Evolutionary conservation across 2,329 filamentous ascomycete species (phyloP), one percentile per base, ranked within the genome.

Genomic region (Simplicillium aogashimaense): DNA sequence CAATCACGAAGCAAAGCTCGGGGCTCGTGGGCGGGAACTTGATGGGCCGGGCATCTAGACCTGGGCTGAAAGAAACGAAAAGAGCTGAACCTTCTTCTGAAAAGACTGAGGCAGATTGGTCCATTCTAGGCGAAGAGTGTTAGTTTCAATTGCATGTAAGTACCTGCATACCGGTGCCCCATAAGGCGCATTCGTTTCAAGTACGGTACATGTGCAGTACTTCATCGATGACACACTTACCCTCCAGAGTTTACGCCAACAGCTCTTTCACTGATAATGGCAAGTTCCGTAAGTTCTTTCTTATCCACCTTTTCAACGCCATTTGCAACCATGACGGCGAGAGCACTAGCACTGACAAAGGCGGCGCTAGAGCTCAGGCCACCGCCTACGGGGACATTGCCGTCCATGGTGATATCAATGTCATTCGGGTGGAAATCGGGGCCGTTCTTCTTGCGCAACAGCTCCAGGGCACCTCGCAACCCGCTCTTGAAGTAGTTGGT

Each of bases 401-500:
- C 92, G 60, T 97, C 86, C 58, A 95, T 82, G 39, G 97, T 67
- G 39, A 97, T 76, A 50, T 94, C 79, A 81, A 98, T 87, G 53
- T 84, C 83, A 41, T 48, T 50, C 3, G 86, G 82, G 34, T 69
- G 70, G 55, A 87, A 83, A 15, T 40, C 35, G 9, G 13, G n/a
- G 36, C 63, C 65, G 9, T 72, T 56, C 57, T 82, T 82, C 62
- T 80, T 77, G 56, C 78, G 73, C 47, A 98, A 67, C 43, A 94
- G 70, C 52, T 85, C 76, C 41, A 95, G 65, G 1, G 90, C 90
- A 25, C 89, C 92, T 29, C 78, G 71, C 37, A 97, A 69, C 0
- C 92, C 92, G 40, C 87, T 86, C 66, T 92, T 94, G 76, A 98
- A 97, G 71, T 98, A 98, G 60, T 97, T 98, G 43, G 87, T 85